These are phyloP conservation scores for Cladorrhinum sp. DNA, from an alignment of 2,329 filamentous ascomycete genomes.

Conservation along the genomic window DNA sequence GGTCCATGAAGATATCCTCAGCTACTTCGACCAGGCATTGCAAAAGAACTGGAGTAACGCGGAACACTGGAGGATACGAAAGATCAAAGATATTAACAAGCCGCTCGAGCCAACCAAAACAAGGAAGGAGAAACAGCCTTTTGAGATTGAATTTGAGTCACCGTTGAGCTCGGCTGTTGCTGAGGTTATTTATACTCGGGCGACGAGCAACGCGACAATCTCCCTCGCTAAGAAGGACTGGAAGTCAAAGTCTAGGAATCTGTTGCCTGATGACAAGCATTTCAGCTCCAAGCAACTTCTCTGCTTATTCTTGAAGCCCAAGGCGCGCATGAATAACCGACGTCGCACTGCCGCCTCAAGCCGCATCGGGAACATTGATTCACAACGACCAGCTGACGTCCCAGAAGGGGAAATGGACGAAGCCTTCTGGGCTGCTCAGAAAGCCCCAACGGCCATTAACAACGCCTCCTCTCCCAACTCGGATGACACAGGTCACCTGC, in stretches of 20 bases:
- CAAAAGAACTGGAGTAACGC: conserved; percentile 97
- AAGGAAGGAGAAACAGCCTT: conserved; percentile 93
- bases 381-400: conserved; percentile 44
- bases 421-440: conserved; percentile 86
- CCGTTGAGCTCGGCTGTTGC: conserved; percentile 69
- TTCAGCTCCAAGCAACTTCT: conserved; percentile 93
- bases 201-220: conserved; percentile 76
- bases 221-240: conserved; percentile 89
- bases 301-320: conserved; percentile 90
- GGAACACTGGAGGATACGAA: conserved; percentile 97
- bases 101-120: conserved; percentile 58
- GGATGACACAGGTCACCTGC: conserved; percentile 58
- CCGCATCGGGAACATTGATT: conserved; percentile 42
- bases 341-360: conserved; percentile 48
- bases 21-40: conserved; percentile 93
- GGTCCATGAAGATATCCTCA: conserved; percentile 89
- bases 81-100: conserved; percentile 78
- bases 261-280: conserved; percentile 95
- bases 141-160: conserved; percentile 85
- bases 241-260: conserved; percentile 88
- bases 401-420: conserved; percentile 83
- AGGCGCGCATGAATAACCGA: conserved; percentile 73
- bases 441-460: conserved; percentile 45
- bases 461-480: conserved; percentile 24
- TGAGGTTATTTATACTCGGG: conserved; percentile 77